Evolutionary conservation across 2,329 filamentous ascomycete species (phyloP).

Genomic region (Trichoderma gracile): DNA sequence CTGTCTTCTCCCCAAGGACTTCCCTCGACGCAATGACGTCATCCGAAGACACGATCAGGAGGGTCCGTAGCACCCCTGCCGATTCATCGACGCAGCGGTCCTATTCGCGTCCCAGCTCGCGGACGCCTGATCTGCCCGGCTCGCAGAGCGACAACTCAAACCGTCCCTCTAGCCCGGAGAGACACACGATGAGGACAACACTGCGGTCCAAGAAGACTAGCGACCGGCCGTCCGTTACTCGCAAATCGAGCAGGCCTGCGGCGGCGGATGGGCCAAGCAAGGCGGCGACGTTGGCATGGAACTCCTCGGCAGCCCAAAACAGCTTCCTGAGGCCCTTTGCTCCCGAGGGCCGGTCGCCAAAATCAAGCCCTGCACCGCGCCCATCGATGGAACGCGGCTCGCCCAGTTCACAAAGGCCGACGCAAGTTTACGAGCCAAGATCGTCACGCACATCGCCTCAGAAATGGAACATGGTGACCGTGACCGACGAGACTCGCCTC

Average conservation of each 20-base stretch:
- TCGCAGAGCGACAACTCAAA: slow-evolving; percentile 42
- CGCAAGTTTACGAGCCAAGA: slow-evolving; percentile 43
- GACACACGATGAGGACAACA: slow-evolving; percentile 63
- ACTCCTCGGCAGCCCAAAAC: slow-evolving; percentile 46
- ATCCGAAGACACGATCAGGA: slow-evolving; percentile 48
- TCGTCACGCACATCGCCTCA: slow-evolving; percentile 33
- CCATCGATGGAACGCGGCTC: slow-evolving; percentile 37
- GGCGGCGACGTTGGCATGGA: slow-evolving; percentile 66
- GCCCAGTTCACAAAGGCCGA: slow-evolving; percentile 52
- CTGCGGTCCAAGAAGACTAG: slow-evolving; percentile 51
- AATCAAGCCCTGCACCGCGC: slow-evolving; percentile 30
- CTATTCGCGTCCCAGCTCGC: slow-evolving; percentile 31
- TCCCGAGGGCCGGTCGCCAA: slow-evolving; percentile 32
- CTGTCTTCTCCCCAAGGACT: slow-evolving; percentile 59
- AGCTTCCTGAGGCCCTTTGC: slow-evolving; percentile 32
- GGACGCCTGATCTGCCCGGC: slow-evolving; percentile 34
- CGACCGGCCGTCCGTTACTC: slow-evolving; percentile 46
- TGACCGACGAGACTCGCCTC: slow-evolving; percentile 30
- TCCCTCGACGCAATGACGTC: slow-evolving; percentile 56
- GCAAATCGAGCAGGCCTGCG: slow-evolving; percentile 45
- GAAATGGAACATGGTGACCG: slow-evolving; percentile 45
- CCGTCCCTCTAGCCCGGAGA: slow-evolving; percentile 60
- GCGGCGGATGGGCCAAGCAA: slow-evolving; percentile 61
- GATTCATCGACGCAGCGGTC: slow-evolving; percentile 34
- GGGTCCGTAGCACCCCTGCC: slow-evolving; percentile 35